Base-by-base conservation (phyloP, 1,284 basidiomycete genomes). In the Serendipita sp. region DNA sequence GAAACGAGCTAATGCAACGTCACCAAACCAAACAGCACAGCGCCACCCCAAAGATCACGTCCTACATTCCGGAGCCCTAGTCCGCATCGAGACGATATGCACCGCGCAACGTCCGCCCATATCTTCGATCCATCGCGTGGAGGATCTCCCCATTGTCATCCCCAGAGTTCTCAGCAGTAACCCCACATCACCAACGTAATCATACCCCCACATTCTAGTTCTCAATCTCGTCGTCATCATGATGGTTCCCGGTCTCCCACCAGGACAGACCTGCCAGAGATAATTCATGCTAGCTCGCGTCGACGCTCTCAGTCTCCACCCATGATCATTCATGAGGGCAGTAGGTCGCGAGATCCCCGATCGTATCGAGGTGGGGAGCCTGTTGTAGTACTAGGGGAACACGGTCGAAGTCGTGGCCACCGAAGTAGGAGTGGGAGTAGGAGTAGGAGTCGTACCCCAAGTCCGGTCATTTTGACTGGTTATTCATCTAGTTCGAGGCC, bases 1-100 rank as follows among this genome's bases (percentile, higher is more conserved):
- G 30, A 58, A 58, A 58, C 32, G 53, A 58, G 32, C 30, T 58
- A n/a, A 58, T 58, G 53, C 53, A 58, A 58, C 22, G 53, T 10
- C 53, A 58, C n/a, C 53, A 58, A 58, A 58, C 17, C 6, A 83
- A 87, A 60, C 87, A 90, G 67, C 85, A 88, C 26, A 8, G 22
- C 26, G 15, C 22, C 53, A 10, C 30, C 53, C 15, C 30, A 10
- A 30, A 3, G 53, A 22, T 58, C 53, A 6, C 22, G n/a, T 32
- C 17, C 45, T 5, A 49, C 45, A 5, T 17, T 29, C 45, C 10
- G 26, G 26, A 22, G 30, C 53, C n/a, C 53, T 6, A 58, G 53
- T 58, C 53, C 53, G 30, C 8, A 29, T 29, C 45, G 6, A 49
- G 45, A 12, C 35, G 1, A 12, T 22, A 10, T 10, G 10, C 32